phyloP scores from a whole-genome alignment of 139 green algal species.

The Penium margaritaceum region DNA sequence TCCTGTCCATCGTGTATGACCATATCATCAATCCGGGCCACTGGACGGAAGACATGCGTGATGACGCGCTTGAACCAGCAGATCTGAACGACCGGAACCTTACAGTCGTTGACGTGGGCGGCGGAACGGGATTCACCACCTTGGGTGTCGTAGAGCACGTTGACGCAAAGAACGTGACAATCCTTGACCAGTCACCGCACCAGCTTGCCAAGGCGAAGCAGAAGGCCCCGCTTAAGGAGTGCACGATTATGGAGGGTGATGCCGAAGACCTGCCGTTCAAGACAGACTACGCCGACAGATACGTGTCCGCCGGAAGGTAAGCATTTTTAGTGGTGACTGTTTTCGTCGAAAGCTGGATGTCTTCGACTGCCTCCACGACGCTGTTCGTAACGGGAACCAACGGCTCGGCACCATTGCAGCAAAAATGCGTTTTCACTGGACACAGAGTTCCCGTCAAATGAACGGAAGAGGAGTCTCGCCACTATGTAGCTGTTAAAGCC shows the following conservation, averaged over 20 bases:
- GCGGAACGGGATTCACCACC: slow-evolving; percentile 88
- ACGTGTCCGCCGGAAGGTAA: slow-evolving; percentile 76
- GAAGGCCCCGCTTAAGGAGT: slow-evolving; percentile 74
- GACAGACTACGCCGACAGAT: slow-evolving; percentile 80
- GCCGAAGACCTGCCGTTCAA: slow-evolving; percentile 85
- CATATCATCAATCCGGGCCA: slow-evolving; percentile 80
- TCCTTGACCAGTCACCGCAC: slow-evolving; percentile 87
- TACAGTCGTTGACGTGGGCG: slow-evolving; percentile 83
- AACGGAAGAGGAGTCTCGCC: no score
- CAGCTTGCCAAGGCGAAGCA: slow-evolving; percentile 80
- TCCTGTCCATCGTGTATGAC: slow-evolving; percentile 81
- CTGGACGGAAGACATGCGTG: slow-evolving; percentile 88
- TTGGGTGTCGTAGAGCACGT: slow-evolving; percentile 75
- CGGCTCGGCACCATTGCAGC: no score
- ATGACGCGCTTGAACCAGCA: slow-evolving; percentile 72
- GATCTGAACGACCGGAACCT: slow-evolving; percentile 60
- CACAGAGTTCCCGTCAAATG: no score
- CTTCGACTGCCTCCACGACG: no score
- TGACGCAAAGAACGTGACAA: slow-evolving; percentile 69
- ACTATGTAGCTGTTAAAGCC: no score
- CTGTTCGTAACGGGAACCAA: no score
- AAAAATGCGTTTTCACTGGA: no score
- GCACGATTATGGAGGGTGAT: slow-evolving; percentile 89
- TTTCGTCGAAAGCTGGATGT: no score
- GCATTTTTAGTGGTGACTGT: no score